Evolutionary conservation across 2,329 filamentous ascomycete genomes (phyloP).

Genomic region (Polytolypa hystricis): DNA sequence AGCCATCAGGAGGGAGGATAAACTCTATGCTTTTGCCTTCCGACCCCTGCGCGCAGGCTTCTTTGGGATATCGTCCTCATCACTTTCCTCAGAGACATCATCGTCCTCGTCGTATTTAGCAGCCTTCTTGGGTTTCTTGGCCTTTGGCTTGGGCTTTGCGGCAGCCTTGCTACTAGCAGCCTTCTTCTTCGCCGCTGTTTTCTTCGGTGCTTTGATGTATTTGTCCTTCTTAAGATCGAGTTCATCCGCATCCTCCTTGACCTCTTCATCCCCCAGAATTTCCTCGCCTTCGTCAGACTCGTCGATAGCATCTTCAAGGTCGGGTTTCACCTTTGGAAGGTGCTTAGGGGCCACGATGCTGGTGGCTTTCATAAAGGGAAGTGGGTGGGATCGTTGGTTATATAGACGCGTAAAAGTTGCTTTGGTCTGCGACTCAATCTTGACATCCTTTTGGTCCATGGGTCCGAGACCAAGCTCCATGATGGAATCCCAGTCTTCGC

Average conservation of each 20-base stretch:
- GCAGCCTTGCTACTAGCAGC: conserved; percentile 19
- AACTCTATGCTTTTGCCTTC: conserved; percentile 8
- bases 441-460: conserved; percentile 63
- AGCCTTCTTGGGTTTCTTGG: conserved; percentile 25
- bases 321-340: conserved; percentile 63
- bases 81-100: conserved; percentile 37
- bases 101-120: conserved; percentile 23
- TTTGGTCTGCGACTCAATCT: conserved; percentile 77
- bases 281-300: conserved; percentile 73
- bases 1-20: not conserved
- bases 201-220: conserved; percentile 88
- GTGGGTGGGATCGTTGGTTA: conserved; percentile 72
- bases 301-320: conserved; percentile 92
- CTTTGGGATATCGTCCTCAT: conserved; percentile 44
- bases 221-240: conserved; percentile 86
- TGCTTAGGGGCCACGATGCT: conserved; percentile 63
- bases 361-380: conserved; percentile 93
- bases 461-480: conserved; percentile 81
- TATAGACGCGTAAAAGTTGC: conserved; percentile 83
- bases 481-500: conserved; percentile 88
- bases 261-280: conserved; percentile 39
- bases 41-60: conserved; percentile 26
- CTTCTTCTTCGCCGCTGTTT: conserved; percentile 38
- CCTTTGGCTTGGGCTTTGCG: conserved; percentile 13
- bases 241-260: conserved; percentile 55